Conservation (phyloP, 441 rosid genomes). For the Adansonia rubrostipa region DNA sequence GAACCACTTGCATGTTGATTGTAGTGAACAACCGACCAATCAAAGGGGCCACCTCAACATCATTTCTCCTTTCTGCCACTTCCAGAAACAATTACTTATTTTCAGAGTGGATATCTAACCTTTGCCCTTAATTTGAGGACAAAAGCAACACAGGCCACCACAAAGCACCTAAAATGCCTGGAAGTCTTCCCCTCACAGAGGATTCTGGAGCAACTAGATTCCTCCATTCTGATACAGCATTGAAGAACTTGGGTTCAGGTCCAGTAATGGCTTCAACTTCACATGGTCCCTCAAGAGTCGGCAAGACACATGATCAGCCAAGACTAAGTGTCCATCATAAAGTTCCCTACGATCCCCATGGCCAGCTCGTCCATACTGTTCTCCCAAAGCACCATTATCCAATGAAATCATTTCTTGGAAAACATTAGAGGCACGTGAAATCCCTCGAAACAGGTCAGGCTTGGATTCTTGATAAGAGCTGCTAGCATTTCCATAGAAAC, state of each 20-base stretch:
- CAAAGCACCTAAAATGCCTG: constrained; percentile 18
- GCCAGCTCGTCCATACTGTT: constrained; percentile 38
- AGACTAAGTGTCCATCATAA: constrained; percentile 45
- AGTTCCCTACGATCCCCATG: constrained; percentile 44
- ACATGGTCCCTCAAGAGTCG: constrained; percentile 68
- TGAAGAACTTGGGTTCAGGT: constrained; percentile 55
- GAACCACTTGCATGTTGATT: not conserved
- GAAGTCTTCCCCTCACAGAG: not conserved
- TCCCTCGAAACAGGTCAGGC: constrained; percentile 56
- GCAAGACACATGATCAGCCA: constrained; percentile 69
- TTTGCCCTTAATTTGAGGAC: not conserved
- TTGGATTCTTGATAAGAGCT: constrained; percentile 53
- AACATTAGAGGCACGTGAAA: constrained; percentile 52
- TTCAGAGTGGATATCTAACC: not conserved
- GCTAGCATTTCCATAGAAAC: constrained; percentile 42
- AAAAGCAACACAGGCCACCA: constrained; percentile 17
- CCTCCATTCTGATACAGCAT: constrained; percentile 47
- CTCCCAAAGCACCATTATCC: constrained; percentile 38
- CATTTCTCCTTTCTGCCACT: constrained; percentile 9
- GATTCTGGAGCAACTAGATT: constrained; percentile 29
- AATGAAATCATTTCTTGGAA: constrained; percentile 58
- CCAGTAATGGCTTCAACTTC: constrained; percentile 60
- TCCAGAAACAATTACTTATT: not conserved
- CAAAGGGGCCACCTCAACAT: not conserved
- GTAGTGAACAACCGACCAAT: not conserved